Base-by-base conservation (phyloP, 2,329 filamentous ascomycete species). In the Zymoseptoria brevis region DNA sequence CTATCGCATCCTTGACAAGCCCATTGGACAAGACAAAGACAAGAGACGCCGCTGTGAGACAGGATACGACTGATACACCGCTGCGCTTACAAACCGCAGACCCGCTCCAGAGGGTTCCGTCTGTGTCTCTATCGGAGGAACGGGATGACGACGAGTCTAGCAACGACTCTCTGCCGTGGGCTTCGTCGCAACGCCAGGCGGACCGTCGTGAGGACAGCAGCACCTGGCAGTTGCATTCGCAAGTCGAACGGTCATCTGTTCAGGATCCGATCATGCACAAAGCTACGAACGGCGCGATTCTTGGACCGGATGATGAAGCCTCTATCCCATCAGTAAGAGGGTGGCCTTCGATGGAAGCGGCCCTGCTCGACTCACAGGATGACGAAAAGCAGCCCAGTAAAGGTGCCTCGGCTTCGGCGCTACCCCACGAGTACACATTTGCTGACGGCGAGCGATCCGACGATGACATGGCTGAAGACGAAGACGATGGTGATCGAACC, bases 391-490 rank as follows among this genome's bases (percentile, higher is more conserved):
- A 45, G 35, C 35, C 35, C 35, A n/a, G 35, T n/a, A 45, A 45
- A 13, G 35, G 16, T n/a, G 35, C n/a, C 35, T 45, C 35, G 13
- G 35, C 35, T 45, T 45, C 35, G 35, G 35, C 11, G 35, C 35
- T 45, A 16, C 35, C n/a, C 13, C 11, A 45, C 35, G 35, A 45
- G 11, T 45, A 45, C 35, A 45, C 35, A 9, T 45, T 45, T n/a
- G 35, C 35, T 29, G 53, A 54, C 54, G 19, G 22, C 22, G 45
- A 57, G 26, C 29, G 11, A 13, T 29, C 45, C 24, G 22, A 58
- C 19, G 30, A 30, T 53, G 35, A 60, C 21, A 59, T 63, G 4
- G 41, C 60, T n/a, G 57, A 61, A n/a, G 60, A 60, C 13, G 53
- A 30, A 9, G 58, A 58, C 2, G 49, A 57, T 26, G 35, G 30